Evolutionary conservation across 2,329 filamentous ascomycete genomes (phyloP).

Genomic region (Colletotrichum orbiculare): DNA sequence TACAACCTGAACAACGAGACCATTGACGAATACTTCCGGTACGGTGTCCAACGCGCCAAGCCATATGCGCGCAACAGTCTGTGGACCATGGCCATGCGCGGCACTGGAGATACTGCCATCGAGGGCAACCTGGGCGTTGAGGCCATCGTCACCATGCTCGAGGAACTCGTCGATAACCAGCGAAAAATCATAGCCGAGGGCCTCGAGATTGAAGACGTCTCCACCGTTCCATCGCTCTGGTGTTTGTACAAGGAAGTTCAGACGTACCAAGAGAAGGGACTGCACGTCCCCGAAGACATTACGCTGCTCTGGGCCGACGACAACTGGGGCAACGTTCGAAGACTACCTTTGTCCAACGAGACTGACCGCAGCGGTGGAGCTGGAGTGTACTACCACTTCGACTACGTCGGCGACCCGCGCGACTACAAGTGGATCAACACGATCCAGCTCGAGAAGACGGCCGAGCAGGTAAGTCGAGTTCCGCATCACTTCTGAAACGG

Average conservation of each 20-base stretch:
- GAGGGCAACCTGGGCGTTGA: constrained; percentile 61
- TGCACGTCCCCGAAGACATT: constrained; percentile 70
- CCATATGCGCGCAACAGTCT: constrained; percentile 73
- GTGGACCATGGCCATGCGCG: constrained; percentile 78
- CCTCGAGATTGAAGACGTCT: constrained; percentile 59
- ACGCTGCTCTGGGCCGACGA: constrained; percentile 77
- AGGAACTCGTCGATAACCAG: constrained; percentile 70
- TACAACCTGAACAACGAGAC: constrained; percentile 77
- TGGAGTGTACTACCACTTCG: constrained; percentile 73
- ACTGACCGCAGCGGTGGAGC: constrained; percentile 69
- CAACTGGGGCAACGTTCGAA: constrained; percentile 74
- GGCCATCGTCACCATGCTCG: constrained; percentile 68
- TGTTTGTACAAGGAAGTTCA: constrained; percentile 81
- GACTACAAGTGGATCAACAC: constrained; percentile 73
- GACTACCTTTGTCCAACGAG: constrained; percentile 70
- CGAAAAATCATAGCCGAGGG: constrained; percentile 67
- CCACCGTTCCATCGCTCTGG: constrained; percentile 74
- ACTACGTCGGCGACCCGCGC: constrained; percentile 61
- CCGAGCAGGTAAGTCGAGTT: constrained; percentile 52
- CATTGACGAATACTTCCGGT: constrained; percentile 75
- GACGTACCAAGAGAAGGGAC: constrained; percentile 73
- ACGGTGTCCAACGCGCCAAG: constrained; percentile 73
- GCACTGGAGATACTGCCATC: constrained; percentile 73
- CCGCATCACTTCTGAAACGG: neutral
- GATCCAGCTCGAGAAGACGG: constrained; percentile 69